Evolutionary conservation across 2,329 filamentous ascomycete genomes (phyloP).

Genomic region (Phialocephala subalpina): DNA sequence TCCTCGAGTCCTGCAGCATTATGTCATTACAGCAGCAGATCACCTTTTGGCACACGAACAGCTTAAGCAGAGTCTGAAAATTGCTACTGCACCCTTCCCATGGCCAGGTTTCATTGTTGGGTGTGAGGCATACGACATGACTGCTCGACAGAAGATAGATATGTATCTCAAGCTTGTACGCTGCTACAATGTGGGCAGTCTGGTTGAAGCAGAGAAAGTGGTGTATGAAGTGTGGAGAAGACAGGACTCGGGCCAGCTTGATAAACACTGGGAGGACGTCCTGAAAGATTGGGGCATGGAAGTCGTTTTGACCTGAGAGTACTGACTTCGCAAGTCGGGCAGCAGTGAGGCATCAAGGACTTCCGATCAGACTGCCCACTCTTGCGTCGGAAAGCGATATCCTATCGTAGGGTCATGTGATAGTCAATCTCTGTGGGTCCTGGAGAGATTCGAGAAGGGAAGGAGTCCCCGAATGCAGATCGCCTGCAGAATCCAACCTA

Average conservation of each 20-base stretch:
- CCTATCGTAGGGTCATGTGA: neutral
- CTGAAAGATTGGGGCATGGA: slow-evolving; percentile 26
- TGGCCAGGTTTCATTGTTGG: slow-evolving; percentile 31
- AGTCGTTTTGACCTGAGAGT: slow-evolving; percentile 25
- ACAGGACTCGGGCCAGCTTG: slow-evolving; percentile 20
- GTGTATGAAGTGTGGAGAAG: slow-evolving; percentile 30
- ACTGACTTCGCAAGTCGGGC: neutral
- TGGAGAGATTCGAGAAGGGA: slow-evolving; percentile 1
- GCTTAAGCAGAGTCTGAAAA: slow-evolving; percentile 23
- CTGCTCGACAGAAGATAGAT: slow-evolving; percentile 22
- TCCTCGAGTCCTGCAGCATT: slow-evolving; percentile 28
- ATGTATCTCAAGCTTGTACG: slow-evolving; percentile 25
- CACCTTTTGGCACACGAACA: slow-evolving; percentile 28
- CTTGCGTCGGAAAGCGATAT: neutral
- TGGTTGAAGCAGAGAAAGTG: slow-evolving; percentile 25
- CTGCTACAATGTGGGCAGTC: slow-evolving; percentile 25
- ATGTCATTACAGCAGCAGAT: slow-evolving; percentile 25
- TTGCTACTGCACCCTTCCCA: slow-evolving; percentile 22
- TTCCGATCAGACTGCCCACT: neutral
- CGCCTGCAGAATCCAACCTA: neutral
- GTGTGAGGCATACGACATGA: slow-evolving; percentile 26
- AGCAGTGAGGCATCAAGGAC: neutral
- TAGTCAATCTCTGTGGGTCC: neutral
- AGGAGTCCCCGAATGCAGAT: slow-evolving; percentile 12
- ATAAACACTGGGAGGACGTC: slow-evolving; percentile 28